phyloP scores from a whole-genome alignment of 495 filamentous ascomycete species.

The Daldinia childiae region DNA sequence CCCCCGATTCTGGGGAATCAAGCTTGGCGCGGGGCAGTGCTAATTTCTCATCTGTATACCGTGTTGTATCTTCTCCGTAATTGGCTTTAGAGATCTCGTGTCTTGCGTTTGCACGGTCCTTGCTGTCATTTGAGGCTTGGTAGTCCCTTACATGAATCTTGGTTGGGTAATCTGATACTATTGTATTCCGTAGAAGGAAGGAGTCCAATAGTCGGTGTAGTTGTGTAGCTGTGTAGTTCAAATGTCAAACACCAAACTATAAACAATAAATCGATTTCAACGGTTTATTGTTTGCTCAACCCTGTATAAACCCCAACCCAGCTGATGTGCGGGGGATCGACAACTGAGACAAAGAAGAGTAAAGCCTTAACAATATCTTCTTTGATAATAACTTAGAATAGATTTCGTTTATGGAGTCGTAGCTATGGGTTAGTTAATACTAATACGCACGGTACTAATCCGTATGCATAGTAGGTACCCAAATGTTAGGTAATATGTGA shows the following conservation, averaged over 20 bases:
- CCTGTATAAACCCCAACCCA: conserved; percentile 39
- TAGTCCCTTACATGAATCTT: conserved; percentile 26
- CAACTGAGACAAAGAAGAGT: conserved; percentile 25
- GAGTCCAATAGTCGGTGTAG: conserved; percentile 34
- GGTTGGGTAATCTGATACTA: conserved; percentile 21
- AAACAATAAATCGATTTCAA: conserved; percentile 16
- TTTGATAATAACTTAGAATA: neutral
- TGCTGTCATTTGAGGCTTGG: conserved; percentile 33
- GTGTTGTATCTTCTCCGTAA: conserved; percentile 18
- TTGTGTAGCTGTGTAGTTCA: neutral
- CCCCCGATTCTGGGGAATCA: conserved; percentile 35
- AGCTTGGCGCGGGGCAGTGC: conserved; percentile 33
- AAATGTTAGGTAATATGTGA: neutral
- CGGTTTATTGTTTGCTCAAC: conserved; percentile 3
- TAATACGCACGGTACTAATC: neutral
- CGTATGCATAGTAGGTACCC: neutral
- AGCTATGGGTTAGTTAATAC: neutral
- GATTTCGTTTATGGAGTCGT: neutral
- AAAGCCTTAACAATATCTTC: conserved; percentile 9
- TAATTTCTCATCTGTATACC: conserved; percentile 3
- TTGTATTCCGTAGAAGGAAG: conserved; percentile 26
- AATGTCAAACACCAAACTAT: conserved; percentile 9
- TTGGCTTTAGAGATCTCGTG: conserved; percentile 40
- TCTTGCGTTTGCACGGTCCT: conserved; percentile 32
- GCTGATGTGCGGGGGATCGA: conserved; percentile 31